Percentiles rank a stretch among this genome's conserved stretches.
Conservation (phyloP, 805 yeast species). For the Starmerella riodocensis region DNA sequence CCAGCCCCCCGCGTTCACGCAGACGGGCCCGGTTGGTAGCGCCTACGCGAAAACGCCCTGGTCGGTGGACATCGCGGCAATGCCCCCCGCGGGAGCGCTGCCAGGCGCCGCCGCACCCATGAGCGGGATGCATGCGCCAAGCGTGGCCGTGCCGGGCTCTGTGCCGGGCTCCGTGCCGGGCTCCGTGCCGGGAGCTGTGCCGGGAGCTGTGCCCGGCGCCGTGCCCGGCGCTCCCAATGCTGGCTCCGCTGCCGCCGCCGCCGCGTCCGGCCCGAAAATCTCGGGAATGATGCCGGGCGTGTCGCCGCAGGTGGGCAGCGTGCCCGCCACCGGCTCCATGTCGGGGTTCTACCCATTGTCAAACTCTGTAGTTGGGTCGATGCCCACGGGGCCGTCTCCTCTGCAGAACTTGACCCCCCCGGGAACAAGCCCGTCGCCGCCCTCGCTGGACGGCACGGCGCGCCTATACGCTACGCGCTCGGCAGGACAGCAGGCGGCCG, state of each 20-base stretch:
- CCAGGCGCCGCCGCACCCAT: neutral
- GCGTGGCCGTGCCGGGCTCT: no score
- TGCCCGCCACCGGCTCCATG: neutral
- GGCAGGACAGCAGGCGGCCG: conserved; percentile 1
- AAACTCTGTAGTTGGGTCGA: conserved; percentile 1
- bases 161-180: no score
- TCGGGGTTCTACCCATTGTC: neutral
- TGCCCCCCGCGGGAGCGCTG: neutral
- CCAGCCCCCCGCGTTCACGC: conserved; percentile 4
- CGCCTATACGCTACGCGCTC: conserved; percentile 4
- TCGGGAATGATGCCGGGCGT: conserved; percentile 1
- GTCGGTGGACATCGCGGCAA: conserved; percentile 3
- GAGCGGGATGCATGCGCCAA: neutral
- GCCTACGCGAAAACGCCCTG: conserved; percentile 4
- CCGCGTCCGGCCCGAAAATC: conserved; percentile 7
- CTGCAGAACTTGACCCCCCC: conserved; percentile 11
- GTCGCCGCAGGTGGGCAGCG: neutral
- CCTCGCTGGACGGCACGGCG: conserved; percentile 6
- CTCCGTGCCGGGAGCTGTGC: no score
- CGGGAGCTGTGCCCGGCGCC: neutral
- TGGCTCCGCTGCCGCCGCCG: neutral
- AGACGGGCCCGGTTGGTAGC: conserved; percentile 4
- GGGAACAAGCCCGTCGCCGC: conserved; percentile 12
- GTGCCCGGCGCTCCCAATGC: conserved; percentile 2
- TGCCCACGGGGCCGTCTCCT: conserved; percentile 2